These are phyloP conservation scores for Solioccasus polychromus DNA, from an alignment of 768 basidiomycete species.

Conservation along the genomic window DNA sequence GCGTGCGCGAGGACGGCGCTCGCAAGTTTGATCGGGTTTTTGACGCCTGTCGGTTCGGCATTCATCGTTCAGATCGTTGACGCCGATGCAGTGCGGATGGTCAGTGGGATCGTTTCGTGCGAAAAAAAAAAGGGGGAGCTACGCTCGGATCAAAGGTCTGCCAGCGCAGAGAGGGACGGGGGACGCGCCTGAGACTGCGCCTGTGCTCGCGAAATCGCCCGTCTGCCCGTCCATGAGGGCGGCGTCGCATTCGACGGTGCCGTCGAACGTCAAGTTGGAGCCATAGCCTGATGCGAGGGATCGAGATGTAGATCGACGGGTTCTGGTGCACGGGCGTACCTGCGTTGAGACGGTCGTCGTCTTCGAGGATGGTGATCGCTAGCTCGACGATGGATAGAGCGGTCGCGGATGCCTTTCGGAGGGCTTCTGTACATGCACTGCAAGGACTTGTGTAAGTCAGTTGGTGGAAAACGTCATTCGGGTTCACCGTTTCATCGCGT, in stretches of 20 bases:
- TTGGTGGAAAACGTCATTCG: background rate
- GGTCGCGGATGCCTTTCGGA: slow-evolving; percentile 23
- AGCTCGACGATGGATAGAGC: slow-evolving; percentile 48
- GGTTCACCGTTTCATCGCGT: slow-evolving; percentile 52
- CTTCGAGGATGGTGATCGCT: slow-evolving; percentile 60
- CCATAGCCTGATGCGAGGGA: slow-evolving; percentile 51
- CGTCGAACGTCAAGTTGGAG: slow-evolving; percentile 73
- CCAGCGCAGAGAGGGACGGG: background rate
- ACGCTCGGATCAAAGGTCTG: background rate
- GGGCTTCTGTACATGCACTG: slow-evolving; percentile 54
- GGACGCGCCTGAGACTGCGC: slow-evolving; percentile 62
- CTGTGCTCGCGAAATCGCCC: slow-evolving; percentile 65
- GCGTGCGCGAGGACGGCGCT: slow-evolving; percentile 54
- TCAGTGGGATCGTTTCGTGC: too few species aligned
- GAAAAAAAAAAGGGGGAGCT: too few species aligned
- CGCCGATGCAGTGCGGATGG: too few species aligned
- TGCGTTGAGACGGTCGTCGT: slow-evolving; percentile 69
- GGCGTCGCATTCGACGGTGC: slow-evolving; percentile 80
- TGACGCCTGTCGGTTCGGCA: slow-evolving; percentile 58
- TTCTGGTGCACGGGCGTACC: slow-evolving; percentile 39
- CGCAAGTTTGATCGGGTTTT: slow-evolving; percentile 68
- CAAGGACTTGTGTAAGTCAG: background rate
- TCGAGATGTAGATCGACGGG: background rate
- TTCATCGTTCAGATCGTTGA: too few species aligned
- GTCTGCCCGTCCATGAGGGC: slow-evolving; percentile 58